Evolutionary conservation across 2,329 filamentous ascomycete species (phyloP), one percentile per base, ranked within the genome.

Genomic region (Arthroderma sp.): DNA sequence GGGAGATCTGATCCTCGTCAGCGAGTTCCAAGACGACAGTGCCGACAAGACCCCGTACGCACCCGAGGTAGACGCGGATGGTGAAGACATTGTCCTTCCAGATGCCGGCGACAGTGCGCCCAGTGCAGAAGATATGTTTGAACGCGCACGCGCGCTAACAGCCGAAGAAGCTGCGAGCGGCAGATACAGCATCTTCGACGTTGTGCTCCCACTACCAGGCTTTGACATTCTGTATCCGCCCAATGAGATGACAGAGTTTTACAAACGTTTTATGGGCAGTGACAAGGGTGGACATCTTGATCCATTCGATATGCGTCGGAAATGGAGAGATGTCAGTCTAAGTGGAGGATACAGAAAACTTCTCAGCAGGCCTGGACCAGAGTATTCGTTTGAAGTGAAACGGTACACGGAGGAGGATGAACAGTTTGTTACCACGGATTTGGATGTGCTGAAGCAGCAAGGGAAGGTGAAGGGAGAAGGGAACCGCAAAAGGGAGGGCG

Each of bases 161-260:
- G 77, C 77, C 4, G 79, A 81, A n/a, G 91, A 98, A 60, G 84
- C 79, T 2, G 72, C 73, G 28, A 84, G 78, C 51, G 86, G 85
- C 7, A 72, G 75, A 47, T 95, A 82, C 64, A 78, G 73, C 33
- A 83, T 98, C 54, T 86, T 84, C 57, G 91, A 98, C 58, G 60
- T 96, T 49, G 88, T 98, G 8, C 73, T 98, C 2, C 89, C 93
- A 3, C 80, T 83, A n/a, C 91, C 91, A 0, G 91, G 91, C 11
- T 95, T 80, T 66, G 87, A 94, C 54, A 77, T 96, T 34, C 63
- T 84, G 32, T 98, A 96, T 59, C 91, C 91, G 0, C 60, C 71
- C 22, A 96, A 98, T 61, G 77, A 78, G 32, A 78, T 94, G 50
- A 85, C 83, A n/a, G 72, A 77, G 3, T 94, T 82, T 61, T 98